Evolutionary conservation across 495 filamentous ascomycete species (phyloP), one percentile per base, ranked within the genome.

Genomic region (Penicillium herquei): DNA sequence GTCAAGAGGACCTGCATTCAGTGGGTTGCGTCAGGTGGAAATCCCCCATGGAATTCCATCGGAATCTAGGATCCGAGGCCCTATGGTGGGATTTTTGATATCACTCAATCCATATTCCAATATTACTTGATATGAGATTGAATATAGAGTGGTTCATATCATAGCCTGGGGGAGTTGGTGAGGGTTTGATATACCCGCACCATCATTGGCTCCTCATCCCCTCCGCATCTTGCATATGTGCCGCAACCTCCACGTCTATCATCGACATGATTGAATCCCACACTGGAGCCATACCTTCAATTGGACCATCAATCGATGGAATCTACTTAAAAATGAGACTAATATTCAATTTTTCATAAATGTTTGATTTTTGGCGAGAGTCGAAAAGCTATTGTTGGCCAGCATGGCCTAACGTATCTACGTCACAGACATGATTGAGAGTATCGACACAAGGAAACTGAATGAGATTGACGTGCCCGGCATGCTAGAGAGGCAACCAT

Each of bases 401-500:
- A 26, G 21, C 2, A 26, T 26, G 21, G 21, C 6, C 9, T 35
- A 21, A 34, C 8, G 3, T 9, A 44, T 40, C 51, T 54, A 59
- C 56, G 52, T 54, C 46, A 51, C 16, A 16, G 8, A 47, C 10
- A 18, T 31, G 6, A 46, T 44, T 17, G 31, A 18, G 30, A 31
- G 6, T 26, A 31, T 18, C 16, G 53, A 54, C 52, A 64, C 46
- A 63, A 62, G 49, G 51, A 56, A 59, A 57, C 45, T 51, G 40
- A 18, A 50, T 65, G 49, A 59, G 39, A 58, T 62, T 57, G 62
- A 60, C 55, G 54, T 68, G 61, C 63, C 65, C 67, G 59, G 62
- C 56, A 65, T 69, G 67, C 70, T 72, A 68, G 66, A 63, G 63
- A 62, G 65, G 63, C 46, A 60, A 64, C 49, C 60, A 68, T 70